These are phyloP conservation scores for Triangularia setosa DNA, from an alignment of 2,329 filamentous ascomycete species.

Conservation along the genomic window DNA sequence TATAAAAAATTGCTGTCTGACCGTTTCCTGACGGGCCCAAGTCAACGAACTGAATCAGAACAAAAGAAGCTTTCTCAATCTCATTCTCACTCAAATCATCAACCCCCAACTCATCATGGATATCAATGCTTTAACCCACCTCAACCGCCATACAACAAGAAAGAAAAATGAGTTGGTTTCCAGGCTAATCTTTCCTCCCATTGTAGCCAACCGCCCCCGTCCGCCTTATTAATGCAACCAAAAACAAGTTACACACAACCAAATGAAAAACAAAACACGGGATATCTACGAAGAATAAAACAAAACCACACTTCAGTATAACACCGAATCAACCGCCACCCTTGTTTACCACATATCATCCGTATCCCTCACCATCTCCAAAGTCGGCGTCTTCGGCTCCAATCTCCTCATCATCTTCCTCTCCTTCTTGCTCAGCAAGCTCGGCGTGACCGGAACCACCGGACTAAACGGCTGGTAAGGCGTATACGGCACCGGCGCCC, in stretches of 20 bases:
- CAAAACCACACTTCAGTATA: not conserved
- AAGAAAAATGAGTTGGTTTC: not conserved
- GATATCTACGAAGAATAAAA: slow-evolving; percentile 5
- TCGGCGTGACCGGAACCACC: slow-evolving; percentile 72
- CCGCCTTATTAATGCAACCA: not conserved
- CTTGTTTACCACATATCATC: slow-evolving; percentile 59
- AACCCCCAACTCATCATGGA: not conserved
- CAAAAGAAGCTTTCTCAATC: too few relatives aligned
- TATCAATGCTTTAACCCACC: not conserved
- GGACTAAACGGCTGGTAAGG: slow-evolving; percentile 78
- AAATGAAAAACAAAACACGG: slow-evolving; percentile 4
- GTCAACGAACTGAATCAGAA: not conserved
- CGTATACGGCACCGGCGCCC: slow-evolving; percentile 63
- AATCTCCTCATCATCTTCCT: slow-evolving; percentile 64
- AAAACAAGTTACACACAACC: not conserved
- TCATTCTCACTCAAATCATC: not conserved
- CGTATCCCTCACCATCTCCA: slow-evolving; percentile 57
- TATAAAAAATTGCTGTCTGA: not conserved
- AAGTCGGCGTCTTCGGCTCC: slow-evolving; percentile 59
- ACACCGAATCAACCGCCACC: not conserved
- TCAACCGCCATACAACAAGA: not conserved
- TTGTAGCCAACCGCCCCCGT: not conserved
- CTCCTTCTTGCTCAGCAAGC: slow-evolving; percentile 66
- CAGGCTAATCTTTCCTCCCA: not conserved
- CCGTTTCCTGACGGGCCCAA: not conserved